Evolutionary conservation across 2,329 filamentous ascomycete species (phyloP).

Genomic region (Calonectria hongkongensis): DNA sequence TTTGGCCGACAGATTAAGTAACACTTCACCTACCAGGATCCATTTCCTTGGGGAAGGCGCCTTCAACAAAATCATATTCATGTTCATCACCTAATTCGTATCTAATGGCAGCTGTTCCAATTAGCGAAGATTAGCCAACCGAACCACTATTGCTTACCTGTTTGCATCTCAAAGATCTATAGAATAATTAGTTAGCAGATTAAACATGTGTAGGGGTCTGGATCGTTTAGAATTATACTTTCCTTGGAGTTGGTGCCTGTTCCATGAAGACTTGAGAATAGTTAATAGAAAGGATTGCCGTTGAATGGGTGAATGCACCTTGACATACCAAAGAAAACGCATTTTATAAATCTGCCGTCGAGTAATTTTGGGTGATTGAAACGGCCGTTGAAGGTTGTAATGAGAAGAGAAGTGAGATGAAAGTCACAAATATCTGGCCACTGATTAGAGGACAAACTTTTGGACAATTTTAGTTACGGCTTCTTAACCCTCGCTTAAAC

Average conservation of each 20-base stretch:
- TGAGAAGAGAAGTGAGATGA: no score
- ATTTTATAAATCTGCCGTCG: not conserved
- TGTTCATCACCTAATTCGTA: conserved; percentile 7
- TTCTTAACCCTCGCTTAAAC: no score
- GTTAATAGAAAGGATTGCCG: not conserved
- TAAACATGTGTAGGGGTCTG: not conserved
- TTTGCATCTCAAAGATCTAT: conserved; percentile 19
- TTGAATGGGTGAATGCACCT: not conserved
- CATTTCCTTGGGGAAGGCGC: not conserved
- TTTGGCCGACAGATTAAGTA: not conserved
- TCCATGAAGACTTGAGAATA: not conserved
- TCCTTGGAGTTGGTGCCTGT: conserved; percentile 1
- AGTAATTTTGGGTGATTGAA: not conserved
- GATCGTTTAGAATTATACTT: not conserved
- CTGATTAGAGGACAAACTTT: no score
- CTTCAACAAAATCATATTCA: conserved; percentile 3
- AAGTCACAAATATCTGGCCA: no score
- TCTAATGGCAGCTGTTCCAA: not conserved
- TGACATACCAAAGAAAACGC: conserved; percentile 5
- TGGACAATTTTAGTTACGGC: no score
- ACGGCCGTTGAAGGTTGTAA: not conserved
- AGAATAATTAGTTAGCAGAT: not conserved
- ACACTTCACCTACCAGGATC: not conserved
- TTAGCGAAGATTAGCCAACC: not conserved
- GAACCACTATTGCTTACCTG: not conserved